Percentiles rank a stretch among this genome's conserved stretches.
phyloP scores from a whole-genome alignment of 495 filamentous ascomycete genomes.

The Penicillium crystallinum region DNA sequence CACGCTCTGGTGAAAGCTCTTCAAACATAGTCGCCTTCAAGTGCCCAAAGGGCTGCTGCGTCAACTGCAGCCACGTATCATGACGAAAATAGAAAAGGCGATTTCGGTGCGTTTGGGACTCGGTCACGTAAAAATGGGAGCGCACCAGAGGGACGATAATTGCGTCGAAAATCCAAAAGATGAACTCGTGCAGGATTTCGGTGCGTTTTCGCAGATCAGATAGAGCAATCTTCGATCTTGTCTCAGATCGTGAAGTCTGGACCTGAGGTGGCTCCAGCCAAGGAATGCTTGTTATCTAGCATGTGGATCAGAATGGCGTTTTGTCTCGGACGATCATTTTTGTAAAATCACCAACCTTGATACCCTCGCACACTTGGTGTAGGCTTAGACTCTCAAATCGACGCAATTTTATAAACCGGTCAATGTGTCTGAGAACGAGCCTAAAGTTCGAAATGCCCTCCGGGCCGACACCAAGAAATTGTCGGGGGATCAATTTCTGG shows the following conservation, averaged over 20 bases:
- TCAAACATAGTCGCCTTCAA: slow-evolving; percentile 76
- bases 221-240: slow-evolving; percentile 52
- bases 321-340: not conserved
- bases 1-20: slow-evolving; percentile 58
- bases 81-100: slow-evolving; percentile 92
- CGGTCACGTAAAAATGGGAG: slow-evolving; percentile 88
- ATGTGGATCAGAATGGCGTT: slow-evolving; percentile 6
- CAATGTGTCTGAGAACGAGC: slow-evolving; percentile 58
- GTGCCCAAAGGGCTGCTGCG: slow-evolving; percentile 62
- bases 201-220: slow-evolving; percentile 72
- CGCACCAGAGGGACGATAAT: slow-evolving; percentile 83
- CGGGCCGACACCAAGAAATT: slow-evolving; percentile 63
- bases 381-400: slow-evolving; percentile 77
- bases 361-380: slow-evolving; percentile 67
- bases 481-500: slow-evolving; percentile 64
- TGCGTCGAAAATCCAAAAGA: slow-evolving; percentile 92
- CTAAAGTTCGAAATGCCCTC: slow-evolving; percentile 52
- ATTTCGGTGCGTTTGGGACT: slow-evolving; percentile 75
- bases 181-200: slow-evolving; percentile 75
- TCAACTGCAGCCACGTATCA: slow-evolving; percentile 77
- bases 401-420: slow-evolving; percentile 70
- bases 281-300: slow-evolving; percentile 56
- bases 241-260: slow-evolving; percentile 2
- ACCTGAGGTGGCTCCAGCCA: slow-evolving; percentile 62
- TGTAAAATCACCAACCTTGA: slow-evolving; percentile 55